phyloP scores from a whole-genome alignment of 2,329 filamentous ascomycete genomes.

The Penicillium expansum region DNA sequence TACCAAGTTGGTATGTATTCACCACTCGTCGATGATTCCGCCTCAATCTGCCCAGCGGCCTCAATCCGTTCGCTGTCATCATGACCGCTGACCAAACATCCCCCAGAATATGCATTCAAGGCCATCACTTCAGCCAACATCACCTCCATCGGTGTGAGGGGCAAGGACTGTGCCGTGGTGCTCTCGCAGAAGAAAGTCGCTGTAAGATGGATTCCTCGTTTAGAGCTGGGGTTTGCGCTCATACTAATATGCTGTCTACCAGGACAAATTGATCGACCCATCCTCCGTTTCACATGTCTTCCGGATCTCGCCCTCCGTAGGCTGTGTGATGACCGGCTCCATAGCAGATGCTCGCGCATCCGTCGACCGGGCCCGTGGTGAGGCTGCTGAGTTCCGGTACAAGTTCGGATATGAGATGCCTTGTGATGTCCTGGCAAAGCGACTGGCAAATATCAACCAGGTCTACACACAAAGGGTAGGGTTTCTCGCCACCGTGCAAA shows the following conservation, averaged over 20 bases:
- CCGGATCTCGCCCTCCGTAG: constrained; percentile 91
- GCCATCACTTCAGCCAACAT: constrained; percentile 99
- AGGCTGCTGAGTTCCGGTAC: constrained; percentile 97
- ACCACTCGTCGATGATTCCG: neutral
- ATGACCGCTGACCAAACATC: constrained; percentile 30
- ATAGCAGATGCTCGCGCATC: constrained; percentile 96
- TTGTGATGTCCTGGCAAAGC: constrained; percentile 92
- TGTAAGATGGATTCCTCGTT: constrained; percentile 57
- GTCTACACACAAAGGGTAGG: constrained; percentile 95
- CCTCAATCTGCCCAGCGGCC: neutral
- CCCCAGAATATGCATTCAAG: constrained; percentile 98
- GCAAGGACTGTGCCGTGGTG: constrained; percentile 95
- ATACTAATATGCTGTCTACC: constrained; percentile 18
- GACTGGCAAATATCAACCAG: constrained; percentile 97
- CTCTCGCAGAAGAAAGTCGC: constrained; percentile 99
- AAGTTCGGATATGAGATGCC: constrained; percentile 99
- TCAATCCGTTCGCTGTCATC: constrained; percentile 13
- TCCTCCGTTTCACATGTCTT: constrained; percentile 97
- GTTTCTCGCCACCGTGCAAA: constrained; percentile 8
- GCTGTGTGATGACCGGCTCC: constrained; percentile 97
- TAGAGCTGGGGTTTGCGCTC: neutral
- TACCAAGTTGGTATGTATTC: constrained; percentile 86
- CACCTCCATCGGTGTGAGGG: constrained; percentile 91
- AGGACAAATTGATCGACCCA: constrained; percentile 99
- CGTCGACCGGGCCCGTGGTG: constrained; percentile 86